Evolutionary conservation across 345 rosid genomes (phyloP).

Genomic region (Melastoma malabathricum): DNA sequence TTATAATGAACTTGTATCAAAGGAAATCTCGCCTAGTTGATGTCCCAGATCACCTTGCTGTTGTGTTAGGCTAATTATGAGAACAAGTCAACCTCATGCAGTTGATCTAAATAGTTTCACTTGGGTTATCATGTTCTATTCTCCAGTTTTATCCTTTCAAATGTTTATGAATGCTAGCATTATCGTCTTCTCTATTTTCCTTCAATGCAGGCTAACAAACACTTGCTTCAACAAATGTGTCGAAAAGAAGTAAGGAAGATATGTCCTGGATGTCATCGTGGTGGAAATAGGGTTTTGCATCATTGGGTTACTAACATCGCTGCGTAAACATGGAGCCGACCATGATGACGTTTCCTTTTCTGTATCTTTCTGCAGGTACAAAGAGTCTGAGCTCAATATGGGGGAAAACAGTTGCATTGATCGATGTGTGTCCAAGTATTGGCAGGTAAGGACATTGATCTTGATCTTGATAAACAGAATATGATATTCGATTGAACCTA

Average conservation of each 20-base stretch:
- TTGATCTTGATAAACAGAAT: not conserved
- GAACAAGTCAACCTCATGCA: no score
- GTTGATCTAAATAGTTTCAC: no score
- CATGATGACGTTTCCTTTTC: not conserved
- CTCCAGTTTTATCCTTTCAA: no score
- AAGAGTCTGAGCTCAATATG: conserved; percentile 91
- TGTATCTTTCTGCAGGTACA: conserved; percentile 40
- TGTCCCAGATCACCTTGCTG: no score
- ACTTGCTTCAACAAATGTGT: conserved; percentile 88
- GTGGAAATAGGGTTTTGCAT: no score
- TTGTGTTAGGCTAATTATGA: no score
- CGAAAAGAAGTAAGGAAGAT: conserved; percentile 59
- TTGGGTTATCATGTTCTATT: no score
- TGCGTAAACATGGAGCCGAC: no score
- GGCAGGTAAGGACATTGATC: conserved; percentile 42
- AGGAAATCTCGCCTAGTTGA: no score
- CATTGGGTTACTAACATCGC: no score
- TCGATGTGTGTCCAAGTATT: conserved; percentile 90
- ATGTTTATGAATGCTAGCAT: not conserved
- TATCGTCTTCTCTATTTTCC: not conserved
- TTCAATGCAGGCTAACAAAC: conserved; percentile 61
- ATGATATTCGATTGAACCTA: not conserved
- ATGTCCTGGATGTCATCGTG: no score
- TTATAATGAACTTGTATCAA: no score
- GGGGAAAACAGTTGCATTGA: conserved; percentile 99